These are phyloP conservation scores for Oxalis stricta DNA, from an alignment of 441 rosid species.

Conservation along the genomic window DNA sequence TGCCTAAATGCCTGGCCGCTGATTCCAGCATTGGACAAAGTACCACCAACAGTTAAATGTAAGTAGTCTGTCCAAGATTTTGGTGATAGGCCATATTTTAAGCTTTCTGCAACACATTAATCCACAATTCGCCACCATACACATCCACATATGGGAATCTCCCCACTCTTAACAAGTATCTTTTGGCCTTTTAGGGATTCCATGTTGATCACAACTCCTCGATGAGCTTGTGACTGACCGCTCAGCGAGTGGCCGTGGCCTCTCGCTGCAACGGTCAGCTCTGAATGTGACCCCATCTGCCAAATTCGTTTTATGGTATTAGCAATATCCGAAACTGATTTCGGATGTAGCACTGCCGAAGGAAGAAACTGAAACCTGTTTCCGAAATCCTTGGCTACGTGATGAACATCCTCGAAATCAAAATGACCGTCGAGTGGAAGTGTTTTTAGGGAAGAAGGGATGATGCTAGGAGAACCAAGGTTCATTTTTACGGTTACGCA, in stretches of 20 bases:
- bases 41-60: slow-evolving; percentile 90
- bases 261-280: slow-evolving; percentile 83
- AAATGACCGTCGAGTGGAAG: slow-evolving; percentile 62
- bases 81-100: slow-evolving; percentile 76
- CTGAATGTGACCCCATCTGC: slow-evolving; percentile 70
- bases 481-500: slow-evolving; percentile 45
- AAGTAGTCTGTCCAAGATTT: slow-evolving; percentile 98
- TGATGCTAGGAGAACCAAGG: slow-evolving; percentile 49
- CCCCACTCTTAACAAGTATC: slow-evolving; percentile 38
- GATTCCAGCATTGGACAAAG: slow-evolving; percentile 88
- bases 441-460: slow-evolving; percentile 41
- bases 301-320: slow-evolving; percentile 55
- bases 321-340: slow-evolving; percentile 68
- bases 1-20: slow-evolving; percentile 96
- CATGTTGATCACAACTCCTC: slow-evolving; percentile 81
- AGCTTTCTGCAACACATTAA: slow-evolving; percentile 70
- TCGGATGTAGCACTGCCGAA: slow-evolving; percentile 68
- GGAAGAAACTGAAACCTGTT: slow-evolving; percentile 56
- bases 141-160: slow-evolving; percentile 52
- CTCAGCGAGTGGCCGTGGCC: slow-evolving; percentile 93
- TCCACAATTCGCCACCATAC: slow-evolving; percentile 88
- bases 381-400: slow-evolving; percentile 83
- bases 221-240: slow-evolving; percentile 78
- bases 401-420: slow-evolving; percentile 45
- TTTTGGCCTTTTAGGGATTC: slow-evolving; percentile 43